These are phyloP conservation scores for Cymodocea nodosa DNA, from an alignment of 116 monocot genomes.

Conservation along the genomic window DNA sequence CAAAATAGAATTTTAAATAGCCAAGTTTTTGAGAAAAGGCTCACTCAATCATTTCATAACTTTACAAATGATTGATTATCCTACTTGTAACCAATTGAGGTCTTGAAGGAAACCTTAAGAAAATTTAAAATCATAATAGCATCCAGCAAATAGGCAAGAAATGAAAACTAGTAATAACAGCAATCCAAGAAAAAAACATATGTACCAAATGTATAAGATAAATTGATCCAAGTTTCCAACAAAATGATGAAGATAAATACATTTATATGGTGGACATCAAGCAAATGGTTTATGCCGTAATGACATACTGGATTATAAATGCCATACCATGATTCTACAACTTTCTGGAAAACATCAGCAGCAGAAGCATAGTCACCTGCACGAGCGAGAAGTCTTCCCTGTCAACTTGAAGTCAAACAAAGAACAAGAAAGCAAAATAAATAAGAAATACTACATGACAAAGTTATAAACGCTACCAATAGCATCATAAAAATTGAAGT, in stretches of 20 bases:
- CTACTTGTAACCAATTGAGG: no score
- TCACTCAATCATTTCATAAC: no score
- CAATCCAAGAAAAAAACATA: no score
- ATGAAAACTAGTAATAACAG: background rate
- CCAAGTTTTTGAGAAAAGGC: no score
- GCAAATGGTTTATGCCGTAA: background rate
- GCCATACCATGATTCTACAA: conserved; percentile 56
- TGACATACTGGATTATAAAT: no score
- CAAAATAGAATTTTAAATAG: no score
- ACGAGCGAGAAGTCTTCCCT: conserved; percentile 96
- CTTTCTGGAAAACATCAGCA: conserved; percentile 60
- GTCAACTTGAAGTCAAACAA: conserved; percentile 81
- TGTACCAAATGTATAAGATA: background rate
- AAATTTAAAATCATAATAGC: no score
- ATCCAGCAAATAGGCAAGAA: background rate
- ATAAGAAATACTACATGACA: conserved; percentile 7
- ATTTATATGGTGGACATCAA: background rate
- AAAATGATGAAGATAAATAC: no score
- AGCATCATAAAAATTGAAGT: background rate
- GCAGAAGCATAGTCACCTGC: conserved; percentile 68
- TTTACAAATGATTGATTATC: no score
- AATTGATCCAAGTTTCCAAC: no score
- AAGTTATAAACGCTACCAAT: conserved; percentile 1
- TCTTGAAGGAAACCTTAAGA: no score
- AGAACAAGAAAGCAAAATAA: conserved; percentile 8